Base-by-base conservation (phyloP, 2,329 filamentous ascomycete genomes). In the Bipolaris gigantea region DNA sequence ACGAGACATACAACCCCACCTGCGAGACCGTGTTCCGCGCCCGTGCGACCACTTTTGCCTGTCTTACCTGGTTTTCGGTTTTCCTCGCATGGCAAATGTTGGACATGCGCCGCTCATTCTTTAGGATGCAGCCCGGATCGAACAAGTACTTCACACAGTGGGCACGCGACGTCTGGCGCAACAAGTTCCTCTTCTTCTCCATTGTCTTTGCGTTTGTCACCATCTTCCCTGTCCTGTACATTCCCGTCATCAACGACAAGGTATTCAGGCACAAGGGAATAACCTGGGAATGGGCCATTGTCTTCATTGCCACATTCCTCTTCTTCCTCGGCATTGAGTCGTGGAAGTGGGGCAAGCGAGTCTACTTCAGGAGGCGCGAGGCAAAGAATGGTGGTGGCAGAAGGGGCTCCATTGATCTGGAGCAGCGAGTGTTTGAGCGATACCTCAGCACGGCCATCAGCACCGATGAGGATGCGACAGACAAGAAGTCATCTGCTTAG, bases 11-110 rank as follows among this genome's bases (percentile, higher is more conserved):
- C 53, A 66, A 63, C 55, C 30, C 51, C 2, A 50, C 47, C 33
- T 73, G 70, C 57, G 61, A 67, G 7, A 62, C 66, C 15, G 70
- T 73, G 2, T 73, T 73, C 64, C 71, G 71, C 38, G 88, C 88
- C 2, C 85, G 89, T 35, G 86, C 87, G 1, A 89, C 89, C 0
- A 88, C 85, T 1, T 91, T 91, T 67, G 86, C 86, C 39, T 88
- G 84, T 60, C 80, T 91, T 42, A 90, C 88, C 0, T 91, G 88
- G 88, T 87, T 87, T 65, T 86, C 87, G 0, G 80, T 91, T 16
- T 89, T 91, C 77, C 79, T 89, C 8, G 88, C 89, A 1, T 92
- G 89, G 89, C 88, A 92, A 70, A 87, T 90, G 68, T 62, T 59
- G 60, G 81, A 89, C 67, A 82, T 88, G 75, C 85, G 88, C 32